phyloP scores from a whole-genome alignment of 768 basidiomycete species.

The Naganishia antarctica region DNA sequence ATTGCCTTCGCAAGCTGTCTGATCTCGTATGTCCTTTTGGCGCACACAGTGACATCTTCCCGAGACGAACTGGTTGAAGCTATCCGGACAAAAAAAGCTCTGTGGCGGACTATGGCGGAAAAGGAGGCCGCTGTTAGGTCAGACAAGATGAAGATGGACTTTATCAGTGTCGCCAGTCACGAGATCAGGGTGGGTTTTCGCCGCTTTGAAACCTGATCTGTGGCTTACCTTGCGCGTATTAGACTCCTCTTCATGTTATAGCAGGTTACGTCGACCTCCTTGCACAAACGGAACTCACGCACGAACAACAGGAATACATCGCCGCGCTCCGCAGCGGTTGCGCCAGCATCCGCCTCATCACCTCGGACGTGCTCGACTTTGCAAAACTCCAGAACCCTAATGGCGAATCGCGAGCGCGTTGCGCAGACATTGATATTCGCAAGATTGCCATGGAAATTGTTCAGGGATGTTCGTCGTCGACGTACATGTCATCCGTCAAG shows the following conservation, averaged over 20 bases:
- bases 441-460: constrained; percentile 17
- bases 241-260: constrained; percentile 25
- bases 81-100: constrained; percentile 19
- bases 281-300: constrained; percentile 12
- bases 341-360: constrained; percentile 24
- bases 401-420: constrained; percentile 18
- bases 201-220: background rate
- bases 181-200: constrained; percentile 22
- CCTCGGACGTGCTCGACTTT: constrained; percentile 25
- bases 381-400: constrained; percentile 21
- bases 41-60: constrained; percentile 18
- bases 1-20: constrained; percentile 21
- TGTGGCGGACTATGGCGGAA: constrained; percentile 24
- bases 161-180: constrained; percentile 24
- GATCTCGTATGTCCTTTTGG: constrained; percentile 22
- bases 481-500: constrained; percentile 4
- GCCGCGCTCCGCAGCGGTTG: constrained; percentile 17
- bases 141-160: constrained; percentile 25
- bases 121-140: constrained; percentile 19
- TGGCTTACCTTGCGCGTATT: background rate
- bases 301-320: constrained; percentile 23
- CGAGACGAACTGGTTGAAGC: constrained; percentile 22
- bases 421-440: constrained; percentile 18
- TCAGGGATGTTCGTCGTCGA: constrained; percentile 16
- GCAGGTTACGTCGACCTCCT: constrained; percentile 23